Evolutionary conservation across 140 eudicot species (phyloP).

Genomic region (Cichorium intybus): DNA sequence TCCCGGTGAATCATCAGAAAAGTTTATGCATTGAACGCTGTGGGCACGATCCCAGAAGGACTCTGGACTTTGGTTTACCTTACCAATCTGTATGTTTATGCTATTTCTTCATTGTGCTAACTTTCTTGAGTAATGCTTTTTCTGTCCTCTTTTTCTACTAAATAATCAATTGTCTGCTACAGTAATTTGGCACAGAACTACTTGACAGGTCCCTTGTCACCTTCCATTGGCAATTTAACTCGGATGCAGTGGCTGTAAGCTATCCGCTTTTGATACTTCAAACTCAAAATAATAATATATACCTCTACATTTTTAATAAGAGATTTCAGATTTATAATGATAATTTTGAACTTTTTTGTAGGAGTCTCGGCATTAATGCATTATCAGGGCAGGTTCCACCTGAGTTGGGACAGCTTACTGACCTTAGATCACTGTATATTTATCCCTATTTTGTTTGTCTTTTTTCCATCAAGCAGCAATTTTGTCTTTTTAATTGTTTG

Average conservation of each 20-base stretch:
- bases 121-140: neutral
- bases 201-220: slow-evolving; percentile 68
- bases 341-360: neutral
- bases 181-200: slow-evolving; percentile 60
- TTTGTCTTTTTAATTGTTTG: slow-evolving; percentile 1
- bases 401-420: slow-evolving; percentile 54
- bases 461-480: neutral
- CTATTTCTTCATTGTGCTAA: neutral
- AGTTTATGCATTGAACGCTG: slow-evolving; percentile 46
- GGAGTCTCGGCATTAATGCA: slow-evolving; percentile 50
- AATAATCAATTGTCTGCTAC: slow-evolving; percentile 26
- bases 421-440: slow-evolving; percentile 53
- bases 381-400: slow-evolving; percentile 62
- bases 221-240: slow-evolving; percentile 61
- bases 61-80: slow-evolving; percentile 78
- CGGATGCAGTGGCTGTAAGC: slow-evolving; percentile 75
- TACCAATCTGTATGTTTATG: slow-evolving; percentile 48
- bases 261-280: neutral
- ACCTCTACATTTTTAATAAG: neutral
- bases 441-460: neutral
- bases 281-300: neutral
- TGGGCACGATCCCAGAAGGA: slow-evolving; percentile 66
- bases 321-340: neutral
- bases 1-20: slow-evolving; percentile 35
- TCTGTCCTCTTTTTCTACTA: no score